phyloP scores from a whole-genome alignment of 345 rosid genomes.

The Angophora floribunda region DNA sequence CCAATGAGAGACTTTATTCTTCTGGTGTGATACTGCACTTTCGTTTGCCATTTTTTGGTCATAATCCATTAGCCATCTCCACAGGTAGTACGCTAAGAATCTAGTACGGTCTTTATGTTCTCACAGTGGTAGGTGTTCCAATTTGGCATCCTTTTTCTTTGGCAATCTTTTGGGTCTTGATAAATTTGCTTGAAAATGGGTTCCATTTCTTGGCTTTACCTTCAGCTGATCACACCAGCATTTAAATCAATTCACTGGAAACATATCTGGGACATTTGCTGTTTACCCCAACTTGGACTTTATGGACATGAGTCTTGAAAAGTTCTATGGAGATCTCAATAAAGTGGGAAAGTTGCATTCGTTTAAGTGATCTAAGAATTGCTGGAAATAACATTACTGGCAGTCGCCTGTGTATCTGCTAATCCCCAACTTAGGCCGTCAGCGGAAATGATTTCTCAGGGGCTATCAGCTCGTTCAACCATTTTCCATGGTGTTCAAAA shows the following conservation, averaged over 20 bases:
- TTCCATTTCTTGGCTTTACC: not conserved
- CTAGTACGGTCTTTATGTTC: not conserved
- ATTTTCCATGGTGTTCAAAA: not conserved
- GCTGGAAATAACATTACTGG: not conserved
- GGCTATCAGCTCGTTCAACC: not conserved
- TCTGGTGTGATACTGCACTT: not conserved
- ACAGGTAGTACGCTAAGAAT: not conserved
- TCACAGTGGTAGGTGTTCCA: not conserved
- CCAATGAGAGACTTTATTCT: not conserved
- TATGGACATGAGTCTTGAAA: not conserved
- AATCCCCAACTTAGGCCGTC: not conserved
- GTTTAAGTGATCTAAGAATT: not conserved
- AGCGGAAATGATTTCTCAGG: not conserved
- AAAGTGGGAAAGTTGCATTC: not conserved
- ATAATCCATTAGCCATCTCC: too few relatives aligned
- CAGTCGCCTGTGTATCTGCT: not conserved
- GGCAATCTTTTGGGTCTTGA: not conserved
- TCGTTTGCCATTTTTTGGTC: too few relatives aligned
- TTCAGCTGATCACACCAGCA: not conserved
- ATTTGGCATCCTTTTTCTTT: not conserved
- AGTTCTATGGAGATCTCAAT: not conserved
- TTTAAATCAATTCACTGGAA: not conserved
- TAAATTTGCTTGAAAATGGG: not conserved
- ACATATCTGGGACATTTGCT: not conserved
- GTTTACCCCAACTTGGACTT: not conserved